Conservation (phyloP, 2,329 filamentous ascomycete genomes). For the Claviceps sp. region DNA sequence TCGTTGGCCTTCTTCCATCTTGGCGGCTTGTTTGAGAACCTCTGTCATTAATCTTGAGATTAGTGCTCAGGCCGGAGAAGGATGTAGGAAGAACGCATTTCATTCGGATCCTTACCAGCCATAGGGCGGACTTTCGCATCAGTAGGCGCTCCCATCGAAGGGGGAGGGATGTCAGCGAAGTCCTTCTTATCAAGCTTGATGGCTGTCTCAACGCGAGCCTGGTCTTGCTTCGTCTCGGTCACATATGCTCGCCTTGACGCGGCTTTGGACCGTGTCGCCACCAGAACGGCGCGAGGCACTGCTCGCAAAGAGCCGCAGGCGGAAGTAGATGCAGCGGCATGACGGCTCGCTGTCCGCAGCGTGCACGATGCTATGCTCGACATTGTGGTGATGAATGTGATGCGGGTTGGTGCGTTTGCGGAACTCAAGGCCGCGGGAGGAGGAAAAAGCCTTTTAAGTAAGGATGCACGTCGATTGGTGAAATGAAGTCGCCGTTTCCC, state of each 20-base stretch:
- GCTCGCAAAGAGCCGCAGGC: conserved; percentile 15
- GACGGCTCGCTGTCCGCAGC: conserved; percentile 61
- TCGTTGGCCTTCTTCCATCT: conserved; percentile 83
- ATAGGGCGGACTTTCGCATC: conserved; percentile 64
- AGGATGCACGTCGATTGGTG: conserved; percentile 1
- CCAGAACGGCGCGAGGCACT: conserved; percentile 16
- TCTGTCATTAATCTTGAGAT: conserved; percentile 26
- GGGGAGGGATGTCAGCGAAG: conserved; percentile 45
- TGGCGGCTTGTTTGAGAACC: conserved; percentile 78
- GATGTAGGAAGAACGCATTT: not conserved
- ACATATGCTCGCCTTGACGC: conserved; percentile 55
- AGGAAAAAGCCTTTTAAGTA: not conserved
- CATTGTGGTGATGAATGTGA: conserved; percentile 30
- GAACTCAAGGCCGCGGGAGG: conserved; percentile 6
- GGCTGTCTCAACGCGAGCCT: conserved; percentile 73
- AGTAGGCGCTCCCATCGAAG: conserved; percentile 17
- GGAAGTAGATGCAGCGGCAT: conserved; percentile 28
- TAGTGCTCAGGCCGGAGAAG: not conserved
- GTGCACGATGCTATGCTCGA: conserved; percentile 52
- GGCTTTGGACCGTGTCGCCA: conserved; percentile 10
- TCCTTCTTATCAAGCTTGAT: conserved; percentile 79
- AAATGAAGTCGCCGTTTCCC: conserved; percentile 2
- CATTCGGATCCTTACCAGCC: conserved; percentile 30
- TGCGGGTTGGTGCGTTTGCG: conserved; percentile 10
- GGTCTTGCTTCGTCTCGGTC: conserved; percentile 64